Percentiles rank a stretch among this genome's conserved stretches.
These are phyloP conservation scores for Ophiognomonia clavigignenti-juglandacearum DNA, from an alignment of 2,329 filamentous ascomycete species.

Conservation along the genomic window DNA sequence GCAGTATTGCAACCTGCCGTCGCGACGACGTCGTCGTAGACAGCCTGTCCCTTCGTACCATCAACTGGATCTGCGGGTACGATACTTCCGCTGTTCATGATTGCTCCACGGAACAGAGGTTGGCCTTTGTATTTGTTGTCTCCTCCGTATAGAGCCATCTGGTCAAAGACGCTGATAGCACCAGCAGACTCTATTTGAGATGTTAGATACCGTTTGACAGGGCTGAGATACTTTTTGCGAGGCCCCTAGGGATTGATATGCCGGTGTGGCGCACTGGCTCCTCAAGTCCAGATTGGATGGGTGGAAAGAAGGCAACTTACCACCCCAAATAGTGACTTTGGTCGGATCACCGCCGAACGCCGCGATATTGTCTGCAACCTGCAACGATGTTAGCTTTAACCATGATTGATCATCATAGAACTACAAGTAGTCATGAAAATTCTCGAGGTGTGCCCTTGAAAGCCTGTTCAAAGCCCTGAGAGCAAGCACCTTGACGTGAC, in stretches of 20 bases:
- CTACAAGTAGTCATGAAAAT: too few species aligned
- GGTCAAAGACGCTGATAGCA: conserved; percentile 68
- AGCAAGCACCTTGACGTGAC: too few species aligned
- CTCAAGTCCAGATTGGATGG: too few species aligned
- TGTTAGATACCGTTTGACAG: not conserved
- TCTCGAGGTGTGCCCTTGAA: too few species aligned
- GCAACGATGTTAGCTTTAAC: not conserved
- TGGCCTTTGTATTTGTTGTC: conserved; percentile 71
- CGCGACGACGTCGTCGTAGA: conserved; percentile 58
- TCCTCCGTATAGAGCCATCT: conserved; percentile 70
- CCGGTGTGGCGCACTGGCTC: too few species aligned
- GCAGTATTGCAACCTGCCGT: conserved; percentile 56
- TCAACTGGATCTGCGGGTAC: conserved; percentile 61
- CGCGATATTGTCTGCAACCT: conserved; percentile 65
- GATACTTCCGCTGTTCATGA: conserved; percentile 70
- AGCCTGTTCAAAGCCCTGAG: too few species aligned
- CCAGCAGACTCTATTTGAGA: conserved; percentile 53
- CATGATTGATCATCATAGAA: too few species aligned
- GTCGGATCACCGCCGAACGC: conserved; percentile 73
- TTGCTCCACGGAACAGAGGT: conserved; percentile 68
- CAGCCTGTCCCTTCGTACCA: conserved; percentile 56
- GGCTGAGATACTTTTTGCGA: too few species aligned
- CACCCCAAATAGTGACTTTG: conserved; percentile 76
- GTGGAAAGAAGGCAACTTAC: not conserved
- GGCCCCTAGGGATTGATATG: too few species aligned